Conservation (phyloP, 495 filamentous ascomycete species). For the Xylaria acuta region DNA sequence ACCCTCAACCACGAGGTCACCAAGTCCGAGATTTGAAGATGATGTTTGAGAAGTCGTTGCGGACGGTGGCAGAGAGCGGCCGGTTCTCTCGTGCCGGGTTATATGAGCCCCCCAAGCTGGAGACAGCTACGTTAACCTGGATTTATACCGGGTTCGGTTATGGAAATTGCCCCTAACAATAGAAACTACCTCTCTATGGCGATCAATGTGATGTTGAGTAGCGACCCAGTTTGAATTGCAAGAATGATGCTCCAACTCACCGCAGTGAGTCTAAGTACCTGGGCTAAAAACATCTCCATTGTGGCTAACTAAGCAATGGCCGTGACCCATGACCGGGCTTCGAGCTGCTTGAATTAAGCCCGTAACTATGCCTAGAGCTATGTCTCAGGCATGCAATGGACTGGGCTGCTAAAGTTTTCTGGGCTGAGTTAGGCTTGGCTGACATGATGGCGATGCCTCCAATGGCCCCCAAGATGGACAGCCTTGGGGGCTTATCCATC, state of each 20-base stretch:
- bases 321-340: not conserved
- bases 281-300: not conserved
- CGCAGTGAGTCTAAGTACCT: not conserved
- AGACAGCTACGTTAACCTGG: constrained; percentile 41
- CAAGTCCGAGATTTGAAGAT: constrained; percentile 39
- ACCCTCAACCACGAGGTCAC: constrained; percentile 33
- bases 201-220: not conserved
- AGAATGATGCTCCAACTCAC: not conserved
- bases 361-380: not conserved
- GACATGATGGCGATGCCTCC: not conserved
- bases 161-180: not conserved
- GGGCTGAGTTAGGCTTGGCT: not conserved
- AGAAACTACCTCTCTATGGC: not conserved
- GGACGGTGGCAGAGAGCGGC: constrained; percentile 30
- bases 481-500: not conserved
- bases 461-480: not conserved
- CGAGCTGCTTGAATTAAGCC: not conserved
- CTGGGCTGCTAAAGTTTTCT: not conserved
- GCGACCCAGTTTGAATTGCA: not conserved
- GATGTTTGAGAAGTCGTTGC: constrained; percentile 39
- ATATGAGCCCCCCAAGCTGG: constrained; percentile 29
- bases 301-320: not conserved
- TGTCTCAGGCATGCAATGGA: not conserved
- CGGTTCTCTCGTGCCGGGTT: constrained; percentile 19
- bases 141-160: constrained; percentile 32